These are phyloP conservation scores for Colletotrichum cuscutae DNA, from an alignment of 2,329 filamentous ascomycete genomes.

Conservation along the genomic window DNA sequence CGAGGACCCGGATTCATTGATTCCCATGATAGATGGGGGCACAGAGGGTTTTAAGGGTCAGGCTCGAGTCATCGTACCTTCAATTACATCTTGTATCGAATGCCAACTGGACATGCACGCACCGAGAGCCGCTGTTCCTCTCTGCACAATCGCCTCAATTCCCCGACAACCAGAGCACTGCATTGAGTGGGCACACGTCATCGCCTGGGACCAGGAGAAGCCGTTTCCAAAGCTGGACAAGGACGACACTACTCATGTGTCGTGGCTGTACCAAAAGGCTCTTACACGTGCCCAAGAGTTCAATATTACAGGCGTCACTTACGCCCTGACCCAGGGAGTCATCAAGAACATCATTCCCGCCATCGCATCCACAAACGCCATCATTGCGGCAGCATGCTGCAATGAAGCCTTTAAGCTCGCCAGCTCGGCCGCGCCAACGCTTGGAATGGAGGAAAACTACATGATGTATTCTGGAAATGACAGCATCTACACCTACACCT, in stretches of 20 bases:
- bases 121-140: conserved; percentile 93
- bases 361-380: conserved; percentile 97
- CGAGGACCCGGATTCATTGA: conserved; percentile 84
- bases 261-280: conserved; percentile 93
- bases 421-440: conserved; percentile 81
- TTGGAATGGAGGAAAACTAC: conserved; percentile 87
- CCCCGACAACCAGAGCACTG: conserved; percentile 97
- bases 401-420: conserved; percentile 97
- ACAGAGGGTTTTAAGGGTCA: conserved; percentile 99
- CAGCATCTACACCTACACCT: conserved; percentile 96
- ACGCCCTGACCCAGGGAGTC: conserved; percentile 94
- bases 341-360: conserved; percentile 99
- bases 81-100: conserved; percentile 95
- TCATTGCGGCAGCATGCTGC: conserved; percentile 94
- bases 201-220: conserved; percentile 91
- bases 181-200: conserved; percentile 98
- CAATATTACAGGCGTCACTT: conserved; percentile 91
- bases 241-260: conserved; percentile 95
- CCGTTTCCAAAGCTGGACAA: conserved; percentile 90
- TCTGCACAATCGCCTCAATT: conserved; percentile 96
- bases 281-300: conserved; percentile 85
- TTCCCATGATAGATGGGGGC: conserved; percentile 94
- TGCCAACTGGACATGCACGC: conserved; percentile 99
- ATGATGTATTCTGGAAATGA: conserved; percentile 99
- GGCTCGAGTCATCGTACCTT: conserved; percentile 89